Evolutionary conservation across 139 green algal genomes (phyloP).

Genomic region (Coelastrella sp.): DNA sequence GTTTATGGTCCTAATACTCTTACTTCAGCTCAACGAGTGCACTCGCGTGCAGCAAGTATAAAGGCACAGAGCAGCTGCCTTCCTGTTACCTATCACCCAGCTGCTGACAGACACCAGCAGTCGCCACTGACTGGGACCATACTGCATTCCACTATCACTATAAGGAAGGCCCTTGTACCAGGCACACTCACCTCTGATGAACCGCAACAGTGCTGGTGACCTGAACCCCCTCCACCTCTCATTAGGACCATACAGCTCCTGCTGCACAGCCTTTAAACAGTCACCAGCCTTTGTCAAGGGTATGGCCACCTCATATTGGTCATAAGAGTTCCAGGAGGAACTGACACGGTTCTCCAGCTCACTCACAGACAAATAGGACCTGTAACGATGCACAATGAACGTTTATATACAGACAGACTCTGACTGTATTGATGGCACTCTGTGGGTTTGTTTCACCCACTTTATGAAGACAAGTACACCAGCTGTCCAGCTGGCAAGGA

Average conservation of each 20-base stretch:
- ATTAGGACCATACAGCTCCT: slow-evolving; percentile 59
- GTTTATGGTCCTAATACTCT: too few species aligned
- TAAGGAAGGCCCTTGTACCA: too few species aligned
- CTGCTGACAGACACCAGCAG: too few species aligned
- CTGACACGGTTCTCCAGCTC: slow-evolving; percentile 49
- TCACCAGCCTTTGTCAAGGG: slow-evolving; percentile 63
- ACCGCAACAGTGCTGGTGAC: slow-evolving; percentile 68
- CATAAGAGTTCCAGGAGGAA: slow-evolving; percentile 63
- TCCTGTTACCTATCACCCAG: too few species aligned
- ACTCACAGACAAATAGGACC: slow-evolving; percentile 41
- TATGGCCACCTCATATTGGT: slow-evolving; percentile 77
- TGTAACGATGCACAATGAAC: neutral
- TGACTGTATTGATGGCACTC: neutral
- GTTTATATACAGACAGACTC: neutral
- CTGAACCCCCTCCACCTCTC: slow-evolving; percentile 64
- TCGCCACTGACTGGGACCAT: too few species aligned
- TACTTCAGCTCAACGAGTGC: too few species aligned
- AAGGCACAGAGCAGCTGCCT: too few species aligned
- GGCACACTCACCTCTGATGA: slow-evolving; percentile 55
- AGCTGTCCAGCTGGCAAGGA: too few species aligned
- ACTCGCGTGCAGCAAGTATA: too few species aligned
- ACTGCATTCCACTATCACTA: too few species aligned
- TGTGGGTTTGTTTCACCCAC: neutral
- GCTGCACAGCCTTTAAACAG: slow-evolving; percentile 60
- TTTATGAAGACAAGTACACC: too few species aligned